Conservation (phyloP, 177 flowering plant species). For the Telopea speciosissima region DNA sequence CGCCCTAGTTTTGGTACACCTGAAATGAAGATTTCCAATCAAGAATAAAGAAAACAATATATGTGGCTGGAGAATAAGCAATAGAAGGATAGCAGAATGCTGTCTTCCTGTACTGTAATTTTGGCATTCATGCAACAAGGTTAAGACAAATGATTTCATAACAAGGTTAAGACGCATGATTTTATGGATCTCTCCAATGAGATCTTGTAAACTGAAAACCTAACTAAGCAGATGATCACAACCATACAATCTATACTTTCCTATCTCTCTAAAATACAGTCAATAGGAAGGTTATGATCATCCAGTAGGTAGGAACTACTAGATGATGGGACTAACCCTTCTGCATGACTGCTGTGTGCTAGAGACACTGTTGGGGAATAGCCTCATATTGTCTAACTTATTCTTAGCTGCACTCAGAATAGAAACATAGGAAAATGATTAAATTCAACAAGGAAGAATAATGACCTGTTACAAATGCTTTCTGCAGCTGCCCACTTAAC, state of each 20-base stretch:
- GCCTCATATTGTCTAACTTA: neutral
- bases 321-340: neutral
- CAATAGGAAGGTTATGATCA: neutral
- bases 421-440: neutral
- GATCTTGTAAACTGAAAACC: neutral
- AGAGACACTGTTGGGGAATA: neutral
- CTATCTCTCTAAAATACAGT: neutral
- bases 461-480: constrained; percentile 61
- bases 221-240: neutral
- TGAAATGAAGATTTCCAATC: constrained; percentile 17
- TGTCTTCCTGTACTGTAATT: neutral
- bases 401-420: neutral
- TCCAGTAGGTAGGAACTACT: neutral
- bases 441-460: constrained; percentile 3
- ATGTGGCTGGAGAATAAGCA: no score
- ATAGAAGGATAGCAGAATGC: neutral
- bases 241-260: neutral
- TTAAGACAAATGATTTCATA: neutral
- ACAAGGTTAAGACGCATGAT: neutral
- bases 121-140: neutral
- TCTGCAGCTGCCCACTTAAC: constrained; percentile 63
- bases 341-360: neutral
- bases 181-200: neutral
- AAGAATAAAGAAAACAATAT: neutral
- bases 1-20: constrained; percentile 77